phyloP scores from a whole-genome alignment of 805 yeast species.

The Debaryomyces castellii region DNA sequence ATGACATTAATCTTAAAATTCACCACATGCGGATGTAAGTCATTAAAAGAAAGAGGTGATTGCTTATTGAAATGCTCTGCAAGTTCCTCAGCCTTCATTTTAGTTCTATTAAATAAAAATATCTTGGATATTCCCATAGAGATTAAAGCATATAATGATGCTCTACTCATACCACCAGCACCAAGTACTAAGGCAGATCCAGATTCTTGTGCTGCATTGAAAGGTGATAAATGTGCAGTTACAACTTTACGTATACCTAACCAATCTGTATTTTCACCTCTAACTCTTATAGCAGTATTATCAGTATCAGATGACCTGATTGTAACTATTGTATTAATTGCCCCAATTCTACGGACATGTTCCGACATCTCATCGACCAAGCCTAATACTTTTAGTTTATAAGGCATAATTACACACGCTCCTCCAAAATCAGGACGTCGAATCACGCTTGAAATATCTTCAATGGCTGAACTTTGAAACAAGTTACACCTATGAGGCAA shows the following conservation, averaged over 20 bases:
- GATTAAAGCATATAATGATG: constrained; percentile 15
- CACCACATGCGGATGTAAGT: neutral
- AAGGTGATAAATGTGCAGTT: constrained; percentile 11
- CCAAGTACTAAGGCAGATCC: constrained; percentile 16
- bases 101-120: constrained; percentile 11
- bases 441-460: constrained; percentile 4
- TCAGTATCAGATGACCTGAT: constrained; percentile 9
- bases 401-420: constrained; percentile 13
- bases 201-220: constrained; percentile 11
- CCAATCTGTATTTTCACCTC: constrained; percentile 20
- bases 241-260: constrained; percentile 10
- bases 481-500: constrained; percentile 10
- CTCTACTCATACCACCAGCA: constrained; percentile 16
- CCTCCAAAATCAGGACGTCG: constrained; percentile 15
- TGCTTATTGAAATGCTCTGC: constrained; percentile 8
- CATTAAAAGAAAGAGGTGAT: constrained; percentile 5
- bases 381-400: constrained; percentile 9
- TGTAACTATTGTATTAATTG: constrained; percentile 11
- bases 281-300: constrained; percentile 6
- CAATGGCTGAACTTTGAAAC: constrained; percentile 9
- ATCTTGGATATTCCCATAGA: constrained; percentile 11
- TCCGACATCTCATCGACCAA: constrained; percentile 11
- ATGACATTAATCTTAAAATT: neutral
- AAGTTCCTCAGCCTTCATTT: constrained; percentile 6
- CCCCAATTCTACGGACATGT: constrained; percentile 14